Evolutionary conservation across 148 eudicot genomes (phyloP).

Genomic region (Cornus controversa): DNA sequence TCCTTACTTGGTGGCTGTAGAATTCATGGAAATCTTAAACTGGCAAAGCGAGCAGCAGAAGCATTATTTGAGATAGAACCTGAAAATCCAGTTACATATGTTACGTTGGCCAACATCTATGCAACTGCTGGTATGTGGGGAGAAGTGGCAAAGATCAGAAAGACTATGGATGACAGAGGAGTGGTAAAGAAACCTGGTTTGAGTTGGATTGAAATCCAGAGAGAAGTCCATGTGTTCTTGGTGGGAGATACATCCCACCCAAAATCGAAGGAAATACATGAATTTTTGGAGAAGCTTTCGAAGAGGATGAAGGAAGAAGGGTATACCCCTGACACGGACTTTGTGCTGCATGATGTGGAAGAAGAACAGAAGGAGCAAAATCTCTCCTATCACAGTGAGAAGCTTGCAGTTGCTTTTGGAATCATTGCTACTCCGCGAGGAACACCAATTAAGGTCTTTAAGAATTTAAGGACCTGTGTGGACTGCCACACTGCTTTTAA

Average conservation of each 20-base stretch:
- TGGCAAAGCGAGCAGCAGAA: conserved; percentile 15
- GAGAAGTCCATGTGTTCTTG: not conserved
- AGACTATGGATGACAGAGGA: conserved; percentile 5
- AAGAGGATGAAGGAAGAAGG: conserved; percentile 1
- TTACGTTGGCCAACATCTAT: conserved; percentile 16
- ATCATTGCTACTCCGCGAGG: not conserved
- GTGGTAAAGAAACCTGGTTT: not conserved
- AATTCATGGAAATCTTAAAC: conserved; percentile 18
- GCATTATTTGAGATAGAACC: conserved; percentile 22
- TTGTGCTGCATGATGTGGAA: conserved; percentile 1
- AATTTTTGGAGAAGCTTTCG: not conserved
- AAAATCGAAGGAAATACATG: not conserved
- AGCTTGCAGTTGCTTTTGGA: not conserved
- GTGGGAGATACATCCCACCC: not conserved
- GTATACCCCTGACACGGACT: not conserved
- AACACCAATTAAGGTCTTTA: conserved; percentile 11
- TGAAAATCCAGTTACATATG: conserved; percentile 19
- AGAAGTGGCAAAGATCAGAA: conserved; percentile 11
- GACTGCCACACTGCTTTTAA: conserved; percentile 21
- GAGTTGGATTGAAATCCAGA: conserved; percentile 1
- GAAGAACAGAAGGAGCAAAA: conserved; percentile 1
- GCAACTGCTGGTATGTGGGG: conserved; percentile 10
- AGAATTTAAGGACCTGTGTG: conserved; percentile 21
- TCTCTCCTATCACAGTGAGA: not conserved
- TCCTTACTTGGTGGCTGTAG: conserved; percentile 18